Evolutionary conservation across 768 basidiomycete genomes (phyloP).

Genomic region (Phylloporus rhodoxanthus): DNA sequence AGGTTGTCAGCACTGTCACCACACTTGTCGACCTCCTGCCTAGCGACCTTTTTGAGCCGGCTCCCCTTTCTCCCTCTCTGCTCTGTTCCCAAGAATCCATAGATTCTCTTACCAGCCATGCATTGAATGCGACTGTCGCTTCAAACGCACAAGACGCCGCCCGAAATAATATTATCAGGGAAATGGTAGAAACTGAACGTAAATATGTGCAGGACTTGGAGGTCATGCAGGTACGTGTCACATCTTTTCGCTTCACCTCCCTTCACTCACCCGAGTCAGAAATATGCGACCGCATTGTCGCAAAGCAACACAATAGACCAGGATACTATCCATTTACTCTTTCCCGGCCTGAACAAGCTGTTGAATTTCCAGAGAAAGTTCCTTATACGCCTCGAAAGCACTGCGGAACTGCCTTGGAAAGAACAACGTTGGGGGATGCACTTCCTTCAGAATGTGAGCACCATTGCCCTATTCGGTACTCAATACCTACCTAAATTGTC

Average conservation of each 20-base stretch:
- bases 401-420: slow-evolving; percentile 73
- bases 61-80: slow-evolving; percentile 52
- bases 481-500: slow-evolving; percentile 38
- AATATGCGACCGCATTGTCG: slow-evolving; percentile 81
- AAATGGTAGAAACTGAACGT: slow-evolving; percentile 91
- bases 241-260: slow-evolving; percentile 2
- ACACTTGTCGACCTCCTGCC: slow-evolving; percentile 77
- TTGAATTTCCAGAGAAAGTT: slow-evolving; percentile 96
- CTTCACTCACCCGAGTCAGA: slow-evolving; percentile 41
- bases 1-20: slow-evolving; percentile 90
- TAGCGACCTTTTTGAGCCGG: slow-evolving; percentile 57
- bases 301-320: slow-evolving; percentile 83
- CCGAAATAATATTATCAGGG: slow-evolving; percentile 73
- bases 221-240: slow-evolving; percentile 76
- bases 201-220: slow-evolving; percentile 97
- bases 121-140: slow-evolving; percentile 35
- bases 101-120: slow-evolving; percentile 49
- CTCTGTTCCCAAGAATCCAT: slow-evolving; percentile 53
- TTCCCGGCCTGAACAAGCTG: slow-evolving; percentile 90
- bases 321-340: slow-evolving; percentile 93
- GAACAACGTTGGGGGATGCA: slow-evolving; percentile 85
- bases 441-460: slow-evolving; percentile 75
- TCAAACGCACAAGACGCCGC: slow-evolving; percentile 59
- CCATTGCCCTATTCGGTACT: slow-evolving; percentile 10
- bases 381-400: slow-evolving; percentile 83